Evolutionary conservation across 306 rosid species (phyloP).

Genomic region (Medicago ruthenica): DNA sequence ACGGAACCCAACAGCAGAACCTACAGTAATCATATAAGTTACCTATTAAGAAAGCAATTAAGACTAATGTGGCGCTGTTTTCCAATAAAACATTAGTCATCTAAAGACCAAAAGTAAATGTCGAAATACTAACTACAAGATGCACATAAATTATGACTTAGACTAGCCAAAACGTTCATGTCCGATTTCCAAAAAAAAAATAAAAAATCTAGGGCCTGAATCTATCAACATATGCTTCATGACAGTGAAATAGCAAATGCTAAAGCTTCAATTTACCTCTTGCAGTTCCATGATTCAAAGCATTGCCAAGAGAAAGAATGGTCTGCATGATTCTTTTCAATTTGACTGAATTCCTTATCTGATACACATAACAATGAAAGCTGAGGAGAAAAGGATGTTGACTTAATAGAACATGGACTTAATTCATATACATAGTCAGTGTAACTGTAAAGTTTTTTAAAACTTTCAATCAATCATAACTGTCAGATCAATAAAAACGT

Average conservation of each 20-base stretch:
- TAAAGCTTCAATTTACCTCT: slow-evolving; percentile 72
- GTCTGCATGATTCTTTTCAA: slow-evolving; percentile 99
- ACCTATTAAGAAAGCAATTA: slow-evolving; percentile 37
- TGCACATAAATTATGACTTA: slow-evolving; percentile 17
- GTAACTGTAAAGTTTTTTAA: no score
- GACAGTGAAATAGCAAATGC: slow-evolving; percentile 20
- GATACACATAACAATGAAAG: slow-evolving; percentile 50
- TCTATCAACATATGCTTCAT: neutral
- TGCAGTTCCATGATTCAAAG: slow-evolving; percentile 98
- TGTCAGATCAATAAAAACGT: neutral
- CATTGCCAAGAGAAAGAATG: slow-evolving; percentile 96
- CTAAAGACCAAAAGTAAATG: slow-evolving; percentile 22
- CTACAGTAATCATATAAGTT: slow-evolving; percentile 49
- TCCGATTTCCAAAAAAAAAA: neutral
- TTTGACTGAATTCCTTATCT: slow-evolving; percentile 90
- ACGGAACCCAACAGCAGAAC: slow-evolving; percentile 97
- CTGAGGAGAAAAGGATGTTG: slow-evolving; percentile 26
- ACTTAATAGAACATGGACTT: neutral
- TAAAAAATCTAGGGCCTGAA: neutral
- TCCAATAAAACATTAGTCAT: slow-evolving; percentile 22
- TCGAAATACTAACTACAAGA: slow-evolving; percentile 22
- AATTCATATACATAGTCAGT: no score
- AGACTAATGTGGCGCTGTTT: slow-evolving; percentile 1
- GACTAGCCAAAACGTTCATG: slow-evolving; percentile 18
- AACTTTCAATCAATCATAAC: no score